Evolutionary conservation across 208 protist genomes (phyloP).

Genomic region (Lotmaria passim): DNA sequence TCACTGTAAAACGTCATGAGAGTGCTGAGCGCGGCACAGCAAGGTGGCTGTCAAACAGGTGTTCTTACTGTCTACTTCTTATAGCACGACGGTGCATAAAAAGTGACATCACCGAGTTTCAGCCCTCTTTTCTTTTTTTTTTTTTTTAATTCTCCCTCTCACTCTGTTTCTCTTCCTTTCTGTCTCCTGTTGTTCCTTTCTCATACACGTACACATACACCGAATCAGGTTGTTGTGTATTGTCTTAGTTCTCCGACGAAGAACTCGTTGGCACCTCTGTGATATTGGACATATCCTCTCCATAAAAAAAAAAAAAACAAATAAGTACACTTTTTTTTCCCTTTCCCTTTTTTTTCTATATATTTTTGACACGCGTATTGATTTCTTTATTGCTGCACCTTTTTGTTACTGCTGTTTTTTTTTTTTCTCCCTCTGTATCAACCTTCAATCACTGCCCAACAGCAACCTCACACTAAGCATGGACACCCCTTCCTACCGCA

Average conservation of each 20-base stretch:
- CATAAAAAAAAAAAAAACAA: no score
- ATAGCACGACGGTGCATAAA: no score
- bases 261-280: no score
- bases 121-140: slow-evolving; percentile 9
- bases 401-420: not conserved
- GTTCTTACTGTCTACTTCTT: no score
- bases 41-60: no score
- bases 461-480: slow-evolving; percentile 12
- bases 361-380: not conserved
- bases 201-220: not conserved
- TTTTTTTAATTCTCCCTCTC: not conserved
- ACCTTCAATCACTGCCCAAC: not conserved
- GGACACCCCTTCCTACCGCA: slow-evolving; percentile 25
- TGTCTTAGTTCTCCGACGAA: no score
- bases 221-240: no score
- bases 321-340: no score
- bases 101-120: no score
- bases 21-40: no score
- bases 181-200: not conserved
- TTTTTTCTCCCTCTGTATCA: no score
- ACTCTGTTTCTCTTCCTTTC: not conserved
- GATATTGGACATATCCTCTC: not conserved
- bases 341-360: not conserved
- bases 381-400: not conserved
- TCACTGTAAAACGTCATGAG: no score